Percentiles rank a stretch among this genome's conserved stretches.
Conservation (phyloP, 2,329 filamentous ascomycete genomes). For the Alternaria solani region DNA sequence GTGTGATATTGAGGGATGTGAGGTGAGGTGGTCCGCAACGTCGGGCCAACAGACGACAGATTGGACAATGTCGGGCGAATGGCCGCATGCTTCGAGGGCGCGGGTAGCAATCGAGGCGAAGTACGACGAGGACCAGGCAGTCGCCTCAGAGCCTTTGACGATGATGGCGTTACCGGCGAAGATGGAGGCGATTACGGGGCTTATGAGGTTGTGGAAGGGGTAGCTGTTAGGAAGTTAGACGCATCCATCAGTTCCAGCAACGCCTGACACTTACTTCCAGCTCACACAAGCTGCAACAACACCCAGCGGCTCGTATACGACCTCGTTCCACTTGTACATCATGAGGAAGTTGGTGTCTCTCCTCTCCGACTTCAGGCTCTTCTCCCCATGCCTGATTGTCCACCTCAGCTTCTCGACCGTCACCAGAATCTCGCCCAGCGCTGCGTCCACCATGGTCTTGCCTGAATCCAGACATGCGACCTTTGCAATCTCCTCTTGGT, state of each 20-base stretch:
- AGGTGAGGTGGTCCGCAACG: slow-evolving; percentile 81
- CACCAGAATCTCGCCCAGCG: slow-evolving; percentile 92
- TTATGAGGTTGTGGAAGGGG: slow-evolving; percentile 89
- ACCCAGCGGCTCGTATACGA: slow-evolving; percentile 89
- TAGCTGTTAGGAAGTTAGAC: slow-evolving; percentile 45
- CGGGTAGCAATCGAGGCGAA: slow-evolving; percentile 80
- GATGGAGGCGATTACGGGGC: slow-evolving; percentile 86
- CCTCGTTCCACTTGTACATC: slow-evolving; percentile 92
- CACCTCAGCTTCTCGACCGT: slow-evolving; percentile 93
- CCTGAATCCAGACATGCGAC: slow-evolving; percentile 91
- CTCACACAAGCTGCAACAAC: slow-evolving; percentile 92
- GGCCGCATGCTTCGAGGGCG: slow-evolving; percentile 82
- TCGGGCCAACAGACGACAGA: slow-evolving; percentile 87
- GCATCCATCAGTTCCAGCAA: neutral
- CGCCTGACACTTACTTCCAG: slow-evolving; percentile 78
- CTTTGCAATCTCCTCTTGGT: slow-evolving; percentile 85
- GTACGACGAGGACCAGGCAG: slow-evolving; percentile 88
- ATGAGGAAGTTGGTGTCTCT: slow-evolving; percentile 91
- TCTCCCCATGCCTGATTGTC: slow-evolving; percentile 91
- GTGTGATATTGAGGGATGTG: slow-evolving; percentile 83
- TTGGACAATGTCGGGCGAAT: slow-evolving; percentile 83
- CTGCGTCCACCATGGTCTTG: slow-evolving; percentile 94
- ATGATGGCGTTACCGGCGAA: slow-evolving; percentile 92
- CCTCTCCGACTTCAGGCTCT: slow-evolving; percentile 73
- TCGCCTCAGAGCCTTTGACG: slow-evolving; percentile 94